Conservation (phyloP, 2,329 filamentous ascomycete species). For the Phialophora chinensis region DNA sequence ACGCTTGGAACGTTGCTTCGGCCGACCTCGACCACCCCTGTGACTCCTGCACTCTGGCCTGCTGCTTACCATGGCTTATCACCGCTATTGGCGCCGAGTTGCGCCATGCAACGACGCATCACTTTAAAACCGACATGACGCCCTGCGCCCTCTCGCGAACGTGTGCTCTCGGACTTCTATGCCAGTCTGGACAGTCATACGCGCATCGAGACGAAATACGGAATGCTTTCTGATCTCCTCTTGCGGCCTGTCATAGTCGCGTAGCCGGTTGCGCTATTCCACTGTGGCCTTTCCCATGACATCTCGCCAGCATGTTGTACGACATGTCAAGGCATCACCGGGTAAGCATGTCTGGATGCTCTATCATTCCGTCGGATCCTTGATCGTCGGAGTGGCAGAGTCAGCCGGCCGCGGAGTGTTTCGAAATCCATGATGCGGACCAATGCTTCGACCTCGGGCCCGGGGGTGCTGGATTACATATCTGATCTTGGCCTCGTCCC, state of each 20-base stretch:
- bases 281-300: background rate
- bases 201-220: background rate
- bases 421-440: background rate
- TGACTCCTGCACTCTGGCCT: background rate
- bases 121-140: conserved; percentile 3
- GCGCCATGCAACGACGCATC: background rate
- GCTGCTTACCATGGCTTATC: background rate
- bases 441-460: background rate
- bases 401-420: background rate
- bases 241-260: background rate
- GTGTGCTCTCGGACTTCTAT: background rate
- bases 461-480: background rate
- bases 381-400: background rate
- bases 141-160: conserved; percentile 7
- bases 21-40: conserved; percentile 5
- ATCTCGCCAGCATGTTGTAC: background rate
- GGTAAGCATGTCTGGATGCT: background rate
- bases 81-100: background rate
- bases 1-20: conserved; percentile 3
- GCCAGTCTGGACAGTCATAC: background rate
- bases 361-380: background rate
- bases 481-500: background rate
- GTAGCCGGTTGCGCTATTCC: background rate
- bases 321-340: background rate
- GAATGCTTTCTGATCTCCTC: background rate